A percentile compares a stretch with the other conserved stretches of the same genome.
phyloP scores from a whole-genome alignment of 805 yeast genomes.

The Cyberlindnera mrakii region DNA sequence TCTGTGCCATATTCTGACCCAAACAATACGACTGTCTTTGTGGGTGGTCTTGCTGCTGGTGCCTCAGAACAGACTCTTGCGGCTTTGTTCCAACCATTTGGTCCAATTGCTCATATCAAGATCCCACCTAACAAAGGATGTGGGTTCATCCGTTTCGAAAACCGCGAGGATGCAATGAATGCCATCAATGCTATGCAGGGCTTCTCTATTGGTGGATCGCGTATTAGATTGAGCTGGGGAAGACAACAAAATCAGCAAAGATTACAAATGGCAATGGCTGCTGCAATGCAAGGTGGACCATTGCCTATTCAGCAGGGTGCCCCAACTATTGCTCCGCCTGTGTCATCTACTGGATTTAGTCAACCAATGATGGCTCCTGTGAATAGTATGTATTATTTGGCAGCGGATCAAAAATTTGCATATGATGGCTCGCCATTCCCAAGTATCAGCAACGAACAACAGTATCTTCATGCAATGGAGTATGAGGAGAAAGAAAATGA shows the following conservation, averaged over 20 bases:
- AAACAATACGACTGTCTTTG: conserved; percentile 68
- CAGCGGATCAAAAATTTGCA: conserved; percentile 11
- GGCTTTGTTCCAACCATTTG: conserved; percentile 65
- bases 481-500: conserved; percentile 1
- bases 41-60: conserved; percentile 67
- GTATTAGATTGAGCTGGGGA: conserved; percentile 76
- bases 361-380: conserved; percentile 13
- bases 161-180: conserved; percentile 66
- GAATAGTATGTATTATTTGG: conserved; percentile 16
- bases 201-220: conserved; percentile 64
- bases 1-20: conserved; percentile 41
- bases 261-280: conserved; percentile 16
- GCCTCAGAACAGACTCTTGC: conserved; percentile 56
- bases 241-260: conserved; percentile 31
- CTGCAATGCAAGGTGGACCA: conserved; percentile 8
- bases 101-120: conserved; percentile 61
- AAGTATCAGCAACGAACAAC: conserved; percentile 6
- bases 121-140: conserved; percentile 78
- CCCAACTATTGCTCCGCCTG: background rate
- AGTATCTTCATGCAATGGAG: conserved; percentile 1
- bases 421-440: conserved; percentile 5
- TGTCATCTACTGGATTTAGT: conserved; percentile 4
- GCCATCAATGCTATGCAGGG: conserved; percentile 81
- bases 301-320: conserved; percentile 2
- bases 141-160: conserved; percentile 68